A percentile compares a stretch with the other conserved stretches of the same genome.
phyloP scores from a whole-genome alignment of 495 filamentous ascomycete genomes.

The Viridothelium virens region DNA sequence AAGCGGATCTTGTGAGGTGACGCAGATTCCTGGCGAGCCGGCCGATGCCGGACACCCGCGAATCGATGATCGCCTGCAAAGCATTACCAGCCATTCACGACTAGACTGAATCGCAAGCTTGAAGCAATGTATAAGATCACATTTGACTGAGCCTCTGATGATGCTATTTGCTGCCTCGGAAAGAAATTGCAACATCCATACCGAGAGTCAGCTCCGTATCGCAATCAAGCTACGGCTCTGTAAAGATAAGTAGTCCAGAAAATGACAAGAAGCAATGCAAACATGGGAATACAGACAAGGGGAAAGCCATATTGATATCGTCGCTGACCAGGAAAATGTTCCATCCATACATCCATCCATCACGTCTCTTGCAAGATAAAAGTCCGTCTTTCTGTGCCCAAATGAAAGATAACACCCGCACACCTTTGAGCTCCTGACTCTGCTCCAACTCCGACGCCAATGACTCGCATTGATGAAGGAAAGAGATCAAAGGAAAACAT shows the following conservation, averaged over 20 bases:
- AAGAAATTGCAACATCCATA: too few species aligned
- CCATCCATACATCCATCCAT: constrained; percentile 8
- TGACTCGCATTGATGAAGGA: neutral
- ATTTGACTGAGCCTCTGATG: neutral
- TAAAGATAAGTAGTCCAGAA: too few species aligned
- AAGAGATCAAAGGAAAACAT: neutral
- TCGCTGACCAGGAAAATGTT: neutral
- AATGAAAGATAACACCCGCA: neutral
- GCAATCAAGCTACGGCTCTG: too few species aligned
- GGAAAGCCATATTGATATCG: neutral
- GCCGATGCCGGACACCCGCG: neutral
- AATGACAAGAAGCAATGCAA: neutral
- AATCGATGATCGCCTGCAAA: neutral
- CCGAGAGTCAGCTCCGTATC: too few species aligned
- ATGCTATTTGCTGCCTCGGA: constrained; percentile 3
- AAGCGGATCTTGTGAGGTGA: neutral
- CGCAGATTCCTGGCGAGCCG: neutral
- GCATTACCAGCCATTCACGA: too few species aligned
- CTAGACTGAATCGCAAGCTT: too few species aligned
- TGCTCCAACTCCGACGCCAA: neutral
- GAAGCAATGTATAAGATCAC: neutral
- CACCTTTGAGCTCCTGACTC: neutral
- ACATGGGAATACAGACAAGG: neutral
- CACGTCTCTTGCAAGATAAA: constrained; percentile 2
- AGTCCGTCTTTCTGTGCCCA: neutral